Base-by-base conservation (phyloP, 257 asterid species). In the Solanum virginianum region DNA sequence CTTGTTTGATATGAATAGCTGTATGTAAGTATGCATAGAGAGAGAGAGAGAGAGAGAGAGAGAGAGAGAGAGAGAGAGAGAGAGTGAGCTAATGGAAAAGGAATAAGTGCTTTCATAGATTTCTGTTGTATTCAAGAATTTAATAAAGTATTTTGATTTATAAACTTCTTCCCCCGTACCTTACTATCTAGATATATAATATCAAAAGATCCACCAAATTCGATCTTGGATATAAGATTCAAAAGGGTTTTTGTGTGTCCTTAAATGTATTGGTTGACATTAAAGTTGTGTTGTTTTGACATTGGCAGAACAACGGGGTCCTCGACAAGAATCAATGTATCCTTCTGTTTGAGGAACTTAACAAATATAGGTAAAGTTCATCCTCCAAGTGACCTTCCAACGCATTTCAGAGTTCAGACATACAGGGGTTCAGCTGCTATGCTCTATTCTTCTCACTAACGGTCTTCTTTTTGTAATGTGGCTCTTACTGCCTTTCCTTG, bases 271-370 rank as follows among this genome's bases (percentile, higher is more conserved):
- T 53, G 83, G 83, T 51, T 79, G 26, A 43, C 63, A 17, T 14
- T 26, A 17, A 53, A 79, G 65, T 79, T 29, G 63, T 53, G 5
- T n/a, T n/a, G n/a, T 77, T 79, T 53, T 53, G 65, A 5, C 83
- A 17, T 86, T 88, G 72, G 84, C 94, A 97, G 99, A 80, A 92
- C 77, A 84, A 57, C 13, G 96, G 97, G 82, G 91, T 82, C 90
- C 97, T 97, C 79, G 66, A 94, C 91, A 95, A 92, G 89, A 94
- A 93, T 51, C 98, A 97, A 87, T 97, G 98, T 88, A 91, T 90
- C 86, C 94, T 65, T 55, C 91, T 97, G 85, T 94, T 97, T 85
- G 98, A 94, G 87, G 99, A 97, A 88, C 92, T 97, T 88, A 95
- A 97, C 93, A 97, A 92, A 57, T 97, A 97, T 96, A 93, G 99